Base-by-base conservation (phyloP, 306 rosid genomes). In the Lathyrus tuberosus region DNA sequence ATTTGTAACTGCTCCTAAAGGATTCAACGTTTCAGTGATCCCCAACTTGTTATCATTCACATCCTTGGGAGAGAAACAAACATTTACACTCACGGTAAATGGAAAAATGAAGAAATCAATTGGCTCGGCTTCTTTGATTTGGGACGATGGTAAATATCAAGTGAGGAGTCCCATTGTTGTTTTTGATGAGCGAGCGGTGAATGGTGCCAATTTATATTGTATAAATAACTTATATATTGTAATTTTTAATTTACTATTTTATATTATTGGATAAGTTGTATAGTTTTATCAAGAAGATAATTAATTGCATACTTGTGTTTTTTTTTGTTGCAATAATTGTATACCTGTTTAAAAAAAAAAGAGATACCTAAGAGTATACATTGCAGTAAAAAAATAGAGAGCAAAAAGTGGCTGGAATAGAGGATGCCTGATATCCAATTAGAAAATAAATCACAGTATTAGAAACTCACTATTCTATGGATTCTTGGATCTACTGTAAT, bases 281-380 rank as follows among this genome's bases (percentile, higher is more conserved):
- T 31, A 31, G 1, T 31, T 31, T 31, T 0, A 31, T 31, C 35
- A 31, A 31, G 1, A 31, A 0, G 7, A 31, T 4, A 31, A 31
- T 31, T 5, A 31, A 31, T 4, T 4, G 7, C 35, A 31, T 31
- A 31, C 26, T 26, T 31, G 7, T 4, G 0, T 5, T 4, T 31
- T 31, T 31, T 31, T 30, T 30, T 30, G 3, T 30, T 30, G 0
- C 5, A 30, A 30, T 30, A 30, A 31, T 31, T 4, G 30, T 26
- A 28, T 28, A 31, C 7, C 1, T 31, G 35, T 4, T 31, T 31
- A 4, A 31, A 31, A 31, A 31, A 26, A 24, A 0, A 24, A 24
- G 28, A 24, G 3, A 24, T 75, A 77, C 51, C 48, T 54, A 49
- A 82, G 75, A 70, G 69, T 40, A 67, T 37, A 78, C 9, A 49